phyloP scores from a whole-genome alignment of 2,329 filamentous ascomycete species.

The Penicillium sp. region DNA sequence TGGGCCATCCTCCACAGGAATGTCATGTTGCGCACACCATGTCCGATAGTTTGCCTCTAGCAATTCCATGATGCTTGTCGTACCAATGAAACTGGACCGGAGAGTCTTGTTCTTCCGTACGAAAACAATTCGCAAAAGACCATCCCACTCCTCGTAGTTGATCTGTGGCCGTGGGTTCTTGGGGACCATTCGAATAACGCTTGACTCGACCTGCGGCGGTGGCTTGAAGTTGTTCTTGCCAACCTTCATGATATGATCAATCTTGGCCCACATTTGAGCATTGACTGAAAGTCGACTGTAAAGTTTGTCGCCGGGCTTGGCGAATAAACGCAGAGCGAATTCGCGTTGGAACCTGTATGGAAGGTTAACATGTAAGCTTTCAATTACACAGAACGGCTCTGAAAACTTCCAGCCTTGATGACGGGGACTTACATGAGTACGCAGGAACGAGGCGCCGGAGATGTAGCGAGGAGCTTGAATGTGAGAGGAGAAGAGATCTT shows the following conservation, averaged over 20 bases:
- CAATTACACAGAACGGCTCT: neutral
- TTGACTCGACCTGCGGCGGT: conserved; percentile 87
- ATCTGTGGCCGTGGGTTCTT: conserved; percentile 84
- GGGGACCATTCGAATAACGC: conserved; percentile 84
- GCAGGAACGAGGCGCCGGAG: conserved; percentile 76
- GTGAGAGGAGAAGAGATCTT: conserved; percentile 88
- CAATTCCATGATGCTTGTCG: conserved; percentile 76
- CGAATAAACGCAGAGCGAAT: conserved; percentile 86
- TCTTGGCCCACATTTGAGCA: conserved; percentile 84
- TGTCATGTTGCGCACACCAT: conserved; percentile 84
- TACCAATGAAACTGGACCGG: conserved; percentile 75
- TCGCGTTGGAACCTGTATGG: conserved; percentile 65
- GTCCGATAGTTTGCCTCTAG: conserved; percentile 85
- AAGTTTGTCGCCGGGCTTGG: conserved; percentile 80
- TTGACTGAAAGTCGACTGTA: conserved; percentile 92
- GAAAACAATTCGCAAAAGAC: conserved; percentile 78
- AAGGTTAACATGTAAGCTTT: conserved; percentile 6
- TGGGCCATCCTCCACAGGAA: conserved; percentile 69
- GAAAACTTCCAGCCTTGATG: neutral
- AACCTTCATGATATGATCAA: conserved; percentile 79
- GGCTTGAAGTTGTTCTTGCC: conserved; percentile 96
- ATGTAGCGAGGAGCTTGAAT: conserved; percentile 81
- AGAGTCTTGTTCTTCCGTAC: conserved; percentile 89
- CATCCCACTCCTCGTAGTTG: conserved; percentile 93
- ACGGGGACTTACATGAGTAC: conserved; percentile 68